Evolutionary conservation across 176 grass and related monocot species (phyloP).

Genomic region (Poa pratensis): DNA sequence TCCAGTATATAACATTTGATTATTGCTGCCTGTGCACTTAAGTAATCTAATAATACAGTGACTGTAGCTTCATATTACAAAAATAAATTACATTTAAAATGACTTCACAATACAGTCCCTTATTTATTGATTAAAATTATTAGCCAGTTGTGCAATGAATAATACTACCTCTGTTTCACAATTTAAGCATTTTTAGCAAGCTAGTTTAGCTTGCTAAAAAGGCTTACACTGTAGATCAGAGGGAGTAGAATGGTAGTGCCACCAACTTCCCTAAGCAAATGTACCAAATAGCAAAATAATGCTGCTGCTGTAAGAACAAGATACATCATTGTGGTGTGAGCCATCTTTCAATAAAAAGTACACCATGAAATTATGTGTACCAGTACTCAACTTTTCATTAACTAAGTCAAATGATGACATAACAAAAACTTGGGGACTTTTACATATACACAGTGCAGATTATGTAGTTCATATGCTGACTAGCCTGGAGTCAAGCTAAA

Average conservation of each 20-base stretch:
- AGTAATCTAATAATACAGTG: slow-evolving; percentile 17
- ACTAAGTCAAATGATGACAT: slow-evolving; percentile 36
- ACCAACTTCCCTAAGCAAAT: slow-evolving; percentile 7
- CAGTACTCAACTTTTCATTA: background rate
- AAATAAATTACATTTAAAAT: background rate
- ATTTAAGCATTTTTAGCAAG: no score
- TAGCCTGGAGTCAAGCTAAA: background rate
- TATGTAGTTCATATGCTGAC: background rate
- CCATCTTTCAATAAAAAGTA: slow-evolving; percentile 7
- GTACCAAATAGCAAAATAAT: slow-evolving; percentile 24
- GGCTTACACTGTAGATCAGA: no score
- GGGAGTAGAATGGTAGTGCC: background rate
- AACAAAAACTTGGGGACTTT: background rate
- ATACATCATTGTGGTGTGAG: slow-evolving; percentile 3
- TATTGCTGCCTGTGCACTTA: background rate
- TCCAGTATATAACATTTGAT: background rate
- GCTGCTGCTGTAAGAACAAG: background rate
- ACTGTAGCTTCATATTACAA: background rate
- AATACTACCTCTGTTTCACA: no score
- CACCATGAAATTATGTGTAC: background rate
- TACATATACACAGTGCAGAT: slow-evolving; percentile 15
- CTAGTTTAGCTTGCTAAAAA: no score
- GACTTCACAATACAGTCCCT: background rate
- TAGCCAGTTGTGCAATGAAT: background rate
- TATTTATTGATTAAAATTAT: slow-evolving; percentile 32